Evolutionary conservation across 2,329 filamentous ascomycete genomes (phyloP), one percentile per base, ranked within the genome.

Genomic region (Coniochaeta ligniaria): DNA sequence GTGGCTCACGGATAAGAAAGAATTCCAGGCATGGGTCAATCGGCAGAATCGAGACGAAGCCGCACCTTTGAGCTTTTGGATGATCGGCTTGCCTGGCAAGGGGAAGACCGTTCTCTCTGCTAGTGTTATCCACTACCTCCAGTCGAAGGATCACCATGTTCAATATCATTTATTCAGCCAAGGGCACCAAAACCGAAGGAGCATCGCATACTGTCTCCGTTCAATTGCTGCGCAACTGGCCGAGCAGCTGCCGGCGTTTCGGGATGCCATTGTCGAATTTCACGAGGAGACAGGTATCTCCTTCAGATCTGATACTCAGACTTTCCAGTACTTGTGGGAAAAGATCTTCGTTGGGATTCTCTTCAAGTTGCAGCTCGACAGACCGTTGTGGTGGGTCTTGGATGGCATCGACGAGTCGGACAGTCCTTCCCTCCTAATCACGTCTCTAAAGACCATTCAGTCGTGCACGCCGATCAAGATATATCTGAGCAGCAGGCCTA

Each of bases 391-490:
- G 17, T 59, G 58, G 58, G n/a, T 59, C 31, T 26, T 59, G 9
- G 58, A 59, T 36, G 58, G 58, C 16, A 52, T 59, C 41, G 58
- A 59, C 20, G 58, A 59, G 33, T 31, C 41, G 17, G 58, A 59
- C 20, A 22, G 3, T 20, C 22, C 58, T 16, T 31, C 24, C n/a
- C 11, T 24, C n/a, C n/a, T 59, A 5, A 4, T 59, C 2, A 11
- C 58, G 22, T 28, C 12, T 16, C 31, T 59, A 12, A 24, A n/a
- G 12, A 20, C 3, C 8, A 54, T 59, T n/a, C 22, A 16, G 7
- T 59, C 43, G 5, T 17, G 5, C 5, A 59, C 31, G 6, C 17
- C 38, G 11, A 54, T 59, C 38, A 47, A 41, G 24, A 41, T 59
- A 31, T 52, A 33, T 24, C 28, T 54, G 26, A 59, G 41, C 58